Evolutionary conservation across 2,329 filamentous ascomycete genomes (phyloP).

Genomic region (Aspergillus sp.): DNA sequence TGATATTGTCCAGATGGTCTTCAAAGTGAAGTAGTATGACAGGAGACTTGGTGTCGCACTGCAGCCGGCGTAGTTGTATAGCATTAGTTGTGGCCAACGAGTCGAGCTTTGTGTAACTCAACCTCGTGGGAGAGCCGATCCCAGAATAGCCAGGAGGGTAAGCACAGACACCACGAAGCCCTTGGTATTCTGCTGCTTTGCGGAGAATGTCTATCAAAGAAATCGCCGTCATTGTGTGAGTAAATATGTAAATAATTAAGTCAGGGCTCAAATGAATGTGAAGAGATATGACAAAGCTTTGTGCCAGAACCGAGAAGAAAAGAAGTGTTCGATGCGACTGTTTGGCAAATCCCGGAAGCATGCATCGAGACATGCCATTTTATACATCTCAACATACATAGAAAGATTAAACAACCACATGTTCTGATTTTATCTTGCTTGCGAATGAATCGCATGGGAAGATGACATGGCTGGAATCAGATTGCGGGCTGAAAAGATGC

Average conservation of each 20-base stretch:
- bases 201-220: neutral
- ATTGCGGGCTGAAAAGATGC: too few species aligned
- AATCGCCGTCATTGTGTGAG: neutral
- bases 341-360: too few species aligned
- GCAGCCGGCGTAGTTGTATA: neutral
- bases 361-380: too few species aligned
- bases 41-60: neutral
- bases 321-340: neutral
- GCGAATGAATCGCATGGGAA: too few species aligned
- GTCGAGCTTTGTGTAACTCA: neutral
- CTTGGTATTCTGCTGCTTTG: neutral
- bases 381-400: too few species aligned
- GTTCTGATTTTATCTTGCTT: too few species aligned
- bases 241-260: neutral
- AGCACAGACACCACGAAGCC: neutral
- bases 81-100: neutral
- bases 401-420: too few species aligned
- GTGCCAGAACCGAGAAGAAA: neutral
- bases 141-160: neutral
- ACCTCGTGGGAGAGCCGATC: neutral
- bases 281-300: neutral
- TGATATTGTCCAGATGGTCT: conserved; percentile 37
- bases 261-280: too few species aligned
- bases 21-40: conserved; percentile 34
- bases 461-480: too few species aligned